These are phyloP conservation scores for Dendrocalamus sinicus DNA, from an alignment of 176 grass and related monocot genomes.

Conservation along the genomic window DNA sequence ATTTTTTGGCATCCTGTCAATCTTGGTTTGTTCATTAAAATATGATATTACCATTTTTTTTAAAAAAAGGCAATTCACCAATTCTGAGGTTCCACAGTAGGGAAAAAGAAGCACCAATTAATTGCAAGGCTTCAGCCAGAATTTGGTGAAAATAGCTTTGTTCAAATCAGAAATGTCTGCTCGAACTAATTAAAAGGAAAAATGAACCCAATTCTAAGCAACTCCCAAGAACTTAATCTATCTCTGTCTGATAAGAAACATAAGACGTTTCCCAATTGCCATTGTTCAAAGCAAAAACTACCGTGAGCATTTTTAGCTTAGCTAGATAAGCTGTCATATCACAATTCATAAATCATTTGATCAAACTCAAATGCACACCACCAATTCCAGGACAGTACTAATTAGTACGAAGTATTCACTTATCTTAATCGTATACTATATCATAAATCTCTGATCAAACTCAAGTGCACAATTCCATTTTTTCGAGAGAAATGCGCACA, in stretches of 20 bases:
- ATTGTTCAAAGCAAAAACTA: slow-evolving; percentile 51
- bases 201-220: slow-evolving; percentile 52
- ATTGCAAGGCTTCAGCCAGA: slow-evolving; percentile 30
- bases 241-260: slow-evolving; percentile 60
- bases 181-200: slow-evolving; percentile 40
- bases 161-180: slow-evolving; percentile 66
- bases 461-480: background rate
- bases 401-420: background rate
- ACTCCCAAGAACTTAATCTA: slow-evolving; percentile 48
- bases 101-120: background rate
- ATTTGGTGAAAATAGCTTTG: slow-evolving; percentile 52
- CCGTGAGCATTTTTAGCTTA: background rate
- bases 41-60: background rate
- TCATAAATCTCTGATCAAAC: slow-evolving; percentile 8
- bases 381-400: background rate
- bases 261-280: slow-evolving; percentile 46
- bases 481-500: background rate
- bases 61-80: background rate
- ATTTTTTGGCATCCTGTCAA: slow-evolving; percentile 2
- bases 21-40: slow-evolving; percentile 7
- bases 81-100: background rate
- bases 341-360: background rate
- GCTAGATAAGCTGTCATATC: background rate
- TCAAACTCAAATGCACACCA: background rate
- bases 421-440: background rate